Conservation (phyloP, 805 yeast genomes). For the Saccharomycopsis sp. region DNA sequence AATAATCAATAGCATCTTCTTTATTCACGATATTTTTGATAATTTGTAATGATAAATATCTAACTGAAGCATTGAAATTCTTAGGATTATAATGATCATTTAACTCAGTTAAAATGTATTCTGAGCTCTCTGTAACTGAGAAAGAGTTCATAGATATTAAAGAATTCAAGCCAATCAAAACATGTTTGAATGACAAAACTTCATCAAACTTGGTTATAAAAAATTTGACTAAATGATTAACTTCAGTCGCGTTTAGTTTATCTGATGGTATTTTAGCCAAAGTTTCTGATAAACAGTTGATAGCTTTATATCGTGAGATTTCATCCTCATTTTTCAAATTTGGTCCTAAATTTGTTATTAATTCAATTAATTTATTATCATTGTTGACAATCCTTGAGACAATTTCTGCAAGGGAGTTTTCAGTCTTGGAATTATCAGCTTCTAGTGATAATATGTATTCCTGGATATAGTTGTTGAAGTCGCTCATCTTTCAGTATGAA, state of each 20-base stretch:
- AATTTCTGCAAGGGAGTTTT: too few species aligned
- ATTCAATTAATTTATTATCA: slow-evolving; percentile 2
- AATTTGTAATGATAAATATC: slow-evolving; percentile 49
- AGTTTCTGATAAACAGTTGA: slow-evolving; percentile 32
- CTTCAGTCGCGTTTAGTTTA: slow-evolving; percentile 32
- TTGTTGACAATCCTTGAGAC: not conserved
- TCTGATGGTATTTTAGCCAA: slow-evolving; percentile 23
- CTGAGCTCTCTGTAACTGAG: slow-evolving; percentile 24
- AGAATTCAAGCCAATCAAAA: slow-evolving; percentile 43
- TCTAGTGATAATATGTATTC: too few species aligned
- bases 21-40: slow-evolving; percentile 28
- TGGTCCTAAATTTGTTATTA: slow-evolving; percentile 34
- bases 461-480: too few species aligned
- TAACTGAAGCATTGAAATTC: slow-evolving; percentile 47
- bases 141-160: slow-evolving; percentile 44
- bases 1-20: slow-evolving; percentile 21
- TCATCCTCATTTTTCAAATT: slow-evolving; percentile 39
- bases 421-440: too few species aligned
- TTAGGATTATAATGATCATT: slow-evolving; percentile 40
- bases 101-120: slow-evolving; percentile 29
- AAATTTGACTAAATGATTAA: slow-evolving; percentile 44
- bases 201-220: slow-evolving; percentile 54
- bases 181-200: slow-evolving; percentile 38
- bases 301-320: slow-evolving; percentile 29
- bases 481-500: too few species aligned